A percentile compares a stretch with the other conserved stretches of the same genome.
phyloP scores from a whole-genome alignment of 495 filamentous ascomycete genomes.

The Penicillium coprophilum region DNA sequence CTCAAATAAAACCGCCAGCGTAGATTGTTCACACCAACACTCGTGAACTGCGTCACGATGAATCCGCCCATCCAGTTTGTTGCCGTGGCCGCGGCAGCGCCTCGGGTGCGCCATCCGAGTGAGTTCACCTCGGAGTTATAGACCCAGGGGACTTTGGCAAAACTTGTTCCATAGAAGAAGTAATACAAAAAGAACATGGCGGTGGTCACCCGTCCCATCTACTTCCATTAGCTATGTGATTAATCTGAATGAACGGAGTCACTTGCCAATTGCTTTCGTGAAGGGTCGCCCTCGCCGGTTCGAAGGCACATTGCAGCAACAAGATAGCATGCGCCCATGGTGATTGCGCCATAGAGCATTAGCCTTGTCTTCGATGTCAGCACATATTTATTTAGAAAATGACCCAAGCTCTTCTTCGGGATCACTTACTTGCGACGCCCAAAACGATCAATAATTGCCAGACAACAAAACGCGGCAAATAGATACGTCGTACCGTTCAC shows the following conservation, averaged over 20 bases:
- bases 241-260: too few relatives aligned
- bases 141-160: constrained; percentile 13
- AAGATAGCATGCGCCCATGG: too few relatives aligned
- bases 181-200: constrained; percentile 47
- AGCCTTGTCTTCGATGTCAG: too few relatives aligned
- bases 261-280: too few relatives aligned
- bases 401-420: constrained; percentile 29
- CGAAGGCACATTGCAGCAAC: too few relatives aligned
- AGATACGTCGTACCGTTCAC: constrained; percentile 41
- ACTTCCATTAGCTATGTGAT: constrained; percentile 5
- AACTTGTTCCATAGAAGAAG: constrained; percentile 46
- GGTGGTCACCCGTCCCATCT: constrained; percentile 32
- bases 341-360: too few relatives aligned
- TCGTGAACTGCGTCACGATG: too few relatives aligned
- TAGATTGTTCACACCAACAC: too few relatives aligned
- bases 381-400: too few relatives aligned
- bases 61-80: constrained; percentile 29
- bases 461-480: constrained; percentile 33
- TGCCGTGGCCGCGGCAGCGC: constrained; percentile 37
- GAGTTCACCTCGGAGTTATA: constrained; percentile 44
- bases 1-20: too few relatives aligned
- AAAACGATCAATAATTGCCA: constrained; percentile 38
- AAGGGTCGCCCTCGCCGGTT: too few relatives aligned
- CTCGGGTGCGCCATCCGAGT: constrained; percentile 37
- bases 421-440: constrained; percentile 36